Conservation (phyloP, 2,329 filamentous ascomycete species). For the Cyphellophora attinorum region DNA sequence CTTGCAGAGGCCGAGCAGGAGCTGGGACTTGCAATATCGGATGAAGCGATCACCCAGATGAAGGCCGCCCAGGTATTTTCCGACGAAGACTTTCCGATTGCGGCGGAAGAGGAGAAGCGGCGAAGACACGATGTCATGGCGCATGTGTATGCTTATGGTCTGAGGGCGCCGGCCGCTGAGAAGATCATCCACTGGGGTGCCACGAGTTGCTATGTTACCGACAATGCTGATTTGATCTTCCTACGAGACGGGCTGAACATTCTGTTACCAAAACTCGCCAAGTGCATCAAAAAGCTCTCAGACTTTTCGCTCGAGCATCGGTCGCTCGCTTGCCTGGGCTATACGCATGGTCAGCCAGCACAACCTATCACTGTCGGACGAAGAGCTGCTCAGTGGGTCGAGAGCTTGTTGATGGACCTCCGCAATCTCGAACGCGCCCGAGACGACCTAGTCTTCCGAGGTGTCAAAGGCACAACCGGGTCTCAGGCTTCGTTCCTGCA, state of each 20-base stretch:
- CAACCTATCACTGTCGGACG: constrained; percentile 59
- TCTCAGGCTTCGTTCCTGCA: constrained; percentile 71
- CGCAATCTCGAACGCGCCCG: constrained; percentile 61
- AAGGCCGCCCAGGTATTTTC: constrained; percentile 62
- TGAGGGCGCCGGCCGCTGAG: constrained; percentile 66
- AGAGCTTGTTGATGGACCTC: constrained; percentile 68
- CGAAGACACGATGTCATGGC: constrained; percentile 57
- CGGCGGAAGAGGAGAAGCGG: constrained; percentile 65
- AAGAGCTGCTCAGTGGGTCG: constrained; percentile 63
- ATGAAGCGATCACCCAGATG: constrained; percentile 70
- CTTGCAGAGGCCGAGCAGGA: constrained; percentile 68
- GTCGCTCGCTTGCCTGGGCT: constrained; percentile 61
- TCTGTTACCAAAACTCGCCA: constrained; percentile 68
- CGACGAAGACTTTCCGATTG: constrained; percentile 67
- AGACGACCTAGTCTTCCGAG: constrained; percentile 63
- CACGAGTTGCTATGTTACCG: constrained; percentile 53
- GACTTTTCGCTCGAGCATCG: constrained; percentile 66
- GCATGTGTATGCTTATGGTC: constrained; percentile 49
- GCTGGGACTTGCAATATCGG: constrained; percentile 65
- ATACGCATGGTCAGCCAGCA: constrained; percentile 57
- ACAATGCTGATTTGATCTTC: constrained; percentile 67
- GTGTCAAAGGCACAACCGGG: constrained; percentile 63
- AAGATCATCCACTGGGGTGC: constrained; percentile 75
- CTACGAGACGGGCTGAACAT: constrained; percentile 65
- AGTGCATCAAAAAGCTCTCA: constrained; percentile 64